Evolutionary conservation across 805 yeast genomes (phyloP).

Genomic region (Kuraishia molischiana): DNA sequence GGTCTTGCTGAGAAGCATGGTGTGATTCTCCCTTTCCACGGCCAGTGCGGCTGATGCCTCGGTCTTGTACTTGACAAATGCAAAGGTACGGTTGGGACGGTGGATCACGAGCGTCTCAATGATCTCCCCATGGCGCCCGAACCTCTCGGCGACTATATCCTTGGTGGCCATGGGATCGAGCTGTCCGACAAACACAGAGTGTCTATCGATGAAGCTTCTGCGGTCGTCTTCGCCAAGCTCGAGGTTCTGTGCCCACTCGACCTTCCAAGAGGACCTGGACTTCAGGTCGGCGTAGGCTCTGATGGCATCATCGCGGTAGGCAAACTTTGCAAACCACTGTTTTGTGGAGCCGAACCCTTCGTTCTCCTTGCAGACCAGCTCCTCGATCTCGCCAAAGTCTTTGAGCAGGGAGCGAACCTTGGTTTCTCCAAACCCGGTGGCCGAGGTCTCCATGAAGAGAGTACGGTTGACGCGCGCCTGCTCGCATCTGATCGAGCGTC

Average conservation of each 20-base stretch:
- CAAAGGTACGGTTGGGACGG: conserved; percentile 48
- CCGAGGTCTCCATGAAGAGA: conserved; percentile 40
- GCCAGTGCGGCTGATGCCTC: conserved; percentile 80
- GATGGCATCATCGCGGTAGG: conserved; percentile 80
- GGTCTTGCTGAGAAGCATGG: conserved; percentile 60
- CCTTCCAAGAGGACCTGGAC: conserved; percentile 41
- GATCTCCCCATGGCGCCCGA: conserved; percentile 59
- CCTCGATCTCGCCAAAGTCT: conserved; percentile 71
- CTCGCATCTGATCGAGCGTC: conserved; percentile 77
- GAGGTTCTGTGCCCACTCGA: conserved; percentile 84
- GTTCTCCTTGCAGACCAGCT: conserved; percentile 33
- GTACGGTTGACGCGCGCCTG: conserved; percentile 89
- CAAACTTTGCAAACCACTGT: conserved; percentile 71
- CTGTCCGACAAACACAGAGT: conserved; percentile 75
- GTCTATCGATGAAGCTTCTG: conserved; percentile 44
- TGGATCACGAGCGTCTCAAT: conserved; percentile 43
- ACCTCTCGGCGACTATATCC: conserved; percentile 46
- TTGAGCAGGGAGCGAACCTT: conserved; percentile 29
- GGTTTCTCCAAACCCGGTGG: conserved; percentile 8
- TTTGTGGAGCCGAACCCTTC: conserved; percentile 11
- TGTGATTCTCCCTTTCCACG: conserved; percentile 76
- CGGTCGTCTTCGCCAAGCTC: conserved; percentile 31
- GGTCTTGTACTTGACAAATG: conserved; percentile 56
- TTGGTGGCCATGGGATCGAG: conserved; percentile 45
- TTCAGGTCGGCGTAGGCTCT: conserved; percentile 69